Evolutionary conservation across 345 rosid species (phyloP).

Genomic region (Jatropha curcas): DNA sequence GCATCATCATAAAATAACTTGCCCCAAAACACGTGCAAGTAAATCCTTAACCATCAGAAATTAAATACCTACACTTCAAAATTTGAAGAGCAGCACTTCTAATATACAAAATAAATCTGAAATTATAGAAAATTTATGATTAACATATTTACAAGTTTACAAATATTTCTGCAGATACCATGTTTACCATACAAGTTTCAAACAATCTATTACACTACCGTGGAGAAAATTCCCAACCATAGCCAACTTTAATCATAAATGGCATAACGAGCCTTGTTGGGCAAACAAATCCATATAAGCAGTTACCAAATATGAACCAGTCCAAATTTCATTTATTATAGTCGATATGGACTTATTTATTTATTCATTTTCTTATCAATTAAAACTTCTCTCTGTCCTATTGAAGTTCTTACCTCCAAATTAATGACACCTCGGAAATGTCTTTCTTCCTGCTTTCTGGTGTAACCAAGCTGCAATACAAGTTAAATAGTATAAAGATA

Average conservation of each 20-base stretch:
- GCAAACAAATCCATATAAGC: too few species aligned
- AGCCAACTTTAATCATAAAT: not conserved
- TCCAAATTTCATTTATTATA: not conserved
- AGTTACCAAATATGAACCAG: not conserved
- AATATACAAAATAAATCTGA: too few species aligned
- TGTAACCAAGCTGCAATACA: conserved; percentile 84
- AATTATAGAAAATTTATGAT: too few species aligned
- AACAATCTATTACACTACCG: not conserved
- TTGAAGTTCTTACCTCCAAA: conserved; percentile 69
- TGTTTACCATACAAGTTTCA: not conserved
- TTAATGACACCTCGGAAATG: conserved; percentile 90
- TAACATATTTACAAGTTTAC: not conserved
- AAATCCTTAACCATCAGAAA: too few species aligned
- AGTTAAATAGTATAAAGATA: conserved; percentile 8
- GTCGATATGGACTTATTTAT: not conserved
- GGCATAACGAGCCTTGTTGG: too few species aligned
- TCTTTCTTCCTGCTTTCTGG: conserved; percentile 92
- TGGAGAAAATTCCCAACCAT: conserved; percentile 7
- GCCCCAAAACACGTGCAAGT: not conserved
- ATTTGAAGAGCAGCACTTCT: too few species aligned
- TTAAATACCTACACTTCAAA: too few species aligned
- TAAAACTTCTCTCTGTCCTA: not conserved
- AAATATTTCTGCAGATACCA: not conserved
- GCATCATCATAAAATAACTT: not conserved
- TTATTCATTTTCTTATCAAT: not conserved